These are phyloP conservation scores for Calonectria ilicicola DNA, from an alignment of 2,329 filamentous ascomycete species.

Conservation along the genomic window DNA sequence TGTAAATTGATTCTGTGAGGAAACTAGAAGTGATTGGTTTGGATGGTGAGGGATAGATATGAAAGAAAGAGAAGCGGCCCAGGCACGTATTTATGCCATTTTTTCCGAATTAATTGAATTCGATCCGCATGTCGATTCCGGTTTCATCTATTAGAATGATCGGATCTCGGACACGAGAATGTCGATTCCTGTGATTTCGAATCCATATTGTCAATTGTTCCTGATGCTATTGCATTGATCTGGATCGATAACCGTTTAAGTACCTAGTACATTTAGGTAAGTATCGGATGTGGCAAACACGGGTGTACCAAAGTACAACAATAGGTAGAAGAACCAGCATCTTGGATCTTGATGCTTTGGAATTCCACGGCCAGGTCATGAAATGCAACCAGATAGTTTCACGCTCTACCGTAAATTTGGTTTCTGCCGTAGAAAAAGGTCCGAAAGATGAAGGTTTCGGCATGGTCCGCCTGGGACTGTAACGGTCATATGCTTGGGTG, in stretches of 20 bases:
- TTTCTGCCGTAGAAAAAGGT: background rate
- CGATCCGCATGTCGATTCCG: background rate
- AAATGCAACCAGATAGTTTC: background rate
- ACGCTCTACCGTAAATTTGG: background rate
- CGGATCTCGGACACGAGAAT: no score
- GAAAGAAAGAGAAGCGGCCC: background rate
- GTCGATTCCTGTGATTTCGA: background rate
- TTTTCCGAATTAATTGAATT: background rate
- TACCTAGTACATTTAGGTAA: background rate
- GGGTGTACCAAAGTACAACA: background rate
- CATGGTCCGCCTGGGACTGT: background rate
- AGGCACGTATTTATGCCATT: background rate
- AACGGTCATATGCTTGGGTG: background rate
- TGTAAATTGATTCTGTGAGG: slow-evolving; percentile 1
- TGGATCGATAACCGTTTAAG: background rate
- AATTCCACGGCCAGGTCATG: background rate
- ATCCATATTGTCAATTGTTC: background rate
- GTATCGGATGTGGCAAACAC: no score
- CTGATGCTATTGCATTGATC: background rate
- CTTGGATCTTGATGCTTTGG: background rate
- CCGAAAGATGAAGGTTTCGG: background rate
- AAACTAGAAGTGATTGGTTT: background rate
- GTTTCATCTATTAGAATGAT: background rate
- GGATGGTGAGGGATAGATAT: background rate
- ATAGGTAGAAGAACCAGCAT: no score